phyloP scores from a whole-genome alignment of 1,284 basidiomycete genomes.

The Ustilago tritici region DNA sequence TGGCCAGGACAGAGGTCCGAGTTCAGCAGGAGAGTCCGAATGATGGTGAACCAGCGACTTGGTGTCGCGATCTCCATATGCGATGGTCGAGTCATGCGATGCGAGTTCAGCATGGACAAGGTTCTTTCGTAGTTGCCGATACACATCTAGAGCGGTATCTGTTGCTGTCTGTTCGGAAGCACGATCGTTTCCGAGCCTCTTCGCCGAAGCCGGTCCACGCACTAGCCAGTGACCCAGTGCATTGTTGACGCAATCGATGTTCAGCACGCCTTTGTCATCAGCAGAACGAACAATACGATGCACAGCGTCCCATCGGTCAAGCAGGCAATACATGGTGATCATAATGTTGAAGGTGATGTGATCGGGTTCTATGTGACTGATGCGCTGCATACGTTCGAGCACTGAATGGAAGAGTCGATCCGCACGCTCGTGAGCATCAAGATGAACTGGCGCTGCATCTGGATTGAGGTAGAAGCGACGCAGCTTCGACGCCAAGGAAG shows the following conservation, averaged over 20 bases:
- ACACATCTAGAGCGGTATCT: constrained; percentile 29
- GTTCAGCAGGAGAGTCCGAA: background rate
- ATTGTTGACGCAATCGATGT: constrained; percentile 40
- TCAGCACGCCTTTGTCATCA: constrained; percentile 14
- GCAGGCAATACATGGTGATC: constrained; percentile 45
- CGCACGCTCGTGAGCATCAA: constrained; percentile 27
- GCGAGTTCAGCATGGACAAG: constrained; percentile 29
- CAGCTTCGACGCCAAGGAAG: constrained; percentile 31
- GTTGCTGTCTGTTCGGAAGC: background rate
- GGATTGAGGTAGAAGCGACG: constrained; percentile 32
- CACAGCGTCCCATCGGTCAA: constrained; percentile 33
- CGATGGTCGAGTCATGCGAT: constrained; percentile 11
- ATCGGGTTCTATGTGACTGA: constrained; percentile 34
- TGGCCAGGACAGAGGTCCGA: constrained; percentile 24
- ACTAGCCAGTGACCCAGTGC: constrained; percentile 25
- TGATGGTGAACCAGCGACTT: background rate
- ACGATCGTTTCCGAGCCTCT: too few relatives aligned
- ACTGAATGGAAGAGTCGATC: constrained; percentile 46
- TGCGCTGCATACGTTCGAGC: constrained; percentile 45
- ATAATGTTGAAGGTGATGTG: constrained; percentile 48
- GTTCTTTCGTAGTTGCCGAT: constrained; percentile 43
- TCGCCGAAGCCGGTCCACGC: constrained; percentile 11
- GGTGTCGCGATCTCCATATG: constrained; percentile 9
- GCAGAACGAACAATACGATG: constrained; percentile 16
- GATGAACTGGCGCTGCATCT: constrained; percentile 26